Evolutionary conservation across 2,329 filamentous ascomycete genomes (phyloP), one percentile per base, ranked within the genome.

Genomic region (Neonectria coccinea): DNA sequence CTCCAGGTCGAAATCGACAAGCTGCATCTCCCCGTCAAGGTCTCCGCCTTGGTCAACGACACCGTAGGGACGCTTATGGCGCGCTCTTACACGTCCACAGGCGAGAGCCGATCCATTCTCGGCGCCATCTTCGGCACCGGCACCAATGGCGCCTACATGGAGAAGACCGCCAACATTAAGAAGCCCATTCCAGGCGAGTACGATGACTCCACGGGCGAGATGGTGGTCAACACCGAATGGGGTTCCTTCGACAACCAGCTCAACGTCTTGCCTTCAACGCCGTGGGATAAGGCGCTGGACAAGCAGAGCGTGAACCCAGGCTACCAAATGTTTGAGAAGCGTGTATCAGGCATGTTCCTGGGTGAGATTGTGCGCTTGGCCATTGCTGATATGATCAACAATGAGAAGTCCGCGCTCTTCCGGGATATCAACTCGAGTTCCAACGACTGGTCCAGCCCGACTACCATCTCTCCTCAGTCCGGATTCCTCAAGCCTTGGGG

Each of bases 161-260:
- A 99, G 85, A 97, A 97, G 83, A 84, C 97, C 18, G 82, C 86
- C 73, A 94, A 93, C 70, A 88, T 98, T 75, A 93, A 89, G 76
- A 99, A 98, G 83, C 82, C 87, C 16, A 82, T 91, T 61, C 82
- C 84, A 65, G 89, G 89, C 68, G 84, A 91, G 5, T 96, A 92
- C 72, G 93, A 97, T 79, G 84, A 84, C 53, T 89, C 89, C 9
- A 97, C 94, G 0, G 94, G 94, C 56, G 89, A 97, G 73, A 99
- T 99, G 96, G 93, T 99, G 63, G 88, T 99, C 81, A 99, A 99
- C 82, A 95, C 92, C 1, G 96, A 99, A 82, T 99, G 96, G 96
- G 96, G 96, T 67, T 97, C 93, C 62, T 99, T 99, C 75, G 96
- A 99, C 81, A 98, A 98, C 81, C 88, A 92, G 72, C 88, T 98